A percentile compares a stretch with the other conserved stretches of the same genome.
Evolutionary conservation across 2,329 filamentous ascomycete genomes (phyloP).

Genomic region (Fusarium sp.): DNA sequence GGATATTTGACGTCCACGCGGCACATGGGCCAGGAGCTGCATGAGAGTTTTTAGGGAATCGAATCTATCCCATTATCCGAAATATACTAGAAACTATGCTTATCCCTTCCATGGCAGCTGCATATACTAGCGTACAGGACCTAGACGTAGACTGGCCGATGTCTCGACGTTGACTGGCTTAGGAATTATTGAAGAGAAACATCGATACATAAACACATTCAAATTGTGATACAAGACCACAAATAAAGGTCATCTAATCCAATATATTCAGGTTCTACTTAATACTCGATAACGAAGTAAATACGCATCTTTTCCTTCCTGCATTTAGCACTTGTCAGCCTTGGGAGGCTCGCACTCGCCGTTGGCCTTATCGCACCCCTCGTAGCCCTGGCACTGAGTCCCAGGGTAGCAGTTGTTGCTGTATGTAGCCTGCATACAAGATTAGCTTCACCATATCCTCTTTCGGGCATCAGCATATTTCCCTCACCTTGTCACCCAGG

Average conservation of each 20-base stretch:
- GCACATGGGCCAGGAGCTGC: too few relatives aligned
- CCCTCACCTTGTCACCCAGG: slow-evolving; percentile 45
- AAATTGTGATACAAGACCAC: background rate
- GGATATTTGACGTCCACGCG: too few relatives aligned
- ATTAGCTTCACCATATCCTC: slow-evolving; percentile 16
- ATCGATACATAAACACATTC: background rate
- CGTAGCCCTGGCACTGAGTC: slow-evolving; percentile 44
- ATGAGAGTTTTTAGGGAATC: too few relatives aligned
- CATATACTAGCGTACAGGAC: too few relatives aligned
- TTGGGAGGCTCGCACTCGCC: slow-evolving; percentile 44
- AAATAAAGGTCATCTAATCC: background rate
- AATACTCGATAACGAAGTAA: background rate
- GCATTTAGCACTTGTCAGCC: slow-evolving; percentile 44
- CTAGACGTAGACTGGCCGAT: too few relatives aligned
- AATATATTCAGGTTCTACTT: background rate
- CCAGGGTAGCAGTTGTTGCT: slow-evolving; percentile 44
- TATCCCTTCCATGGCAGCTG: too few relatives aligned
- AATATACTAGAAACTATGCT: too few relatives aligned
- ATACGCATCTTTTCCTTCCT: background rate
- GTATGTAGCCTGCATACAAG: slow-evolving; percentile 35
- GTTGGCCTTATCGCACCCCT: slow-evolving; percentile 45
- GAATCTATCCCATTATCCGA: too few relatives aligned
- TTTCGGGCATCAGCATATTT: background rate
- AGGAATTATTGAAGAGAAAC: too few relatives aligned
- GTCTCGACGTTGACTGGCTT: too few relatives aligned